Evolutionary conservation across 1,284 basidiomycete genomes (phyloP).

Genomic region (Malassezia nana): DNA sequence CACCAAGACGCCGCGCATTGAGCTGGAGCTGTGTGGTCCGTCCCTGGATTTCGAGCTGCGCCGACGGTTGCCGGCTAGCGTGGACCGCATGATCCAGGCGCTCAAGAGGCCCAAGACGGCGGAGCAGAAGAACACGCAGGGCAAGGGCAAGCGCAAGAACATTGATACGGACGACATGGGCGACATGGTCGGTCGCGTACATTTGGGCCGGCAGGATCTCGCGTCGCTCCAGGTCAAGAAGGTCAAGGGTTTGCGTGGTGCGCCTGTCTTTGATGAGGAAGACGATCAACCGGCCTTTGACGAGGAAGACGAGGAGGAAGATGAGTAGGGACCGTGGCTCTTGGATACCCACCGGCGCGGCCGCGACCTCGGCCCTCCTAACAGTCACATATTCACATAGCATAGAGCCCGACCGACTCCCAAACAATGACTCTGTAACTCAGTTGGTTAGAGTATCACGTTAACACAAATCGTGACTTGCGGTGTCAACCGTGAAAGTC

Average conservation of each 20-base stretch:
- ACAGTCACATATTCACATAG: background rate
- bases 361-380: no score
- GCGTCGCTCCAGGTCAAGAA: slow-evolving; percentile 73
- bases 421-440: slow-evolving; percentile 15
- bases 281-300: slow-evolving; percentile 20
- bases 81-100: slow-evolving; percentile 69
- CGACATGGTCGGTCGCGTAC: slow-evolving; percentile 79
- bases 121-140: slow-evolving; percentile 58
- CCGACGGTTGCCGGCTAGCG: slow-evolving; percentile 63
- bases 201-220: slow-evolving; percentile 82
- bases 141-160: slow-evolving; percentile 70
- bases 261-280: slow-evolving; percentile 24
- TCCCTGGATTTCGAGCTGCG: slow-evolving; percentile 73
- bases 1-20: slow-evolving; percentile 51
- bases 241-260: slow-evolving; percentile 65
- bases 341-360: slow-evolving; percentile 4
- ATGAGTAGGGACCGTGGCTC: slow-evolving; percentile 15
- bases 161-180: slow-evolving; percentile 97
- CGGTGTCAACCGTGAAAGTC: slow-evolving; percentile 19
- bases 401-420: background rate
- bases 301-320: slow-evolving; percentile 22
- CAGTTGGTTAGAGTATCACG: slow-evolving; percentile 24
- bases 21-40: slow-evolving; percentile 81
- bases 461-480: slow-evolving; percentile 13
- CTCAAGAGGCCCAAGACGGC: slow-evolving; percentile 75